These are phyloP conservation scores for Penicillium fuscoglaucum DNA, from an alignment of 2,329 filamentous ascomycete genomes.

Conservation along the genomic window DNA sequence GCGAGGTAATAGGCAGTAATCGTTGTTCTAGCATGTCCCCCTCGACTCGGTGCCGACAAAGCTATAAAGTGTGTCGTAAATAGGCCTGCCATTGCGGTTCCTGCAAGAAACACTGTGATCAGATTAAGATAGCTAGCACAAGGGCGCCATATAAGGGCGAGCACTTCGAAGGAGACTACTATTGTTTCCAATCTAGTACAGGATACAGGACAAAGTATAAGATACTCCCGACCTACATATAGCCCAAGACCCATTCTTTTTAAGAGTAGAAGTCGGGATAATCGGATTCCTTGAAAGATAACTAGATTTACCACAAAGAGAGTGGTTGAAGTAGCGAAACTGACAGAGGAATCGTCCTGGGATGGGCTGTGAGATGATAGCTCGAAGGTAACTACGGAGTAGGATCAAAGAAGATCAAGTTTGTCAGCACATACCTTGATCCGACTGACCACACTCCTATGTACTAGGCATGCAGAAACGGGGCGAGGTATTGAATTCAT, in stretches of 20 bases:
- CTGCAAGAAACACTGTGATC: not conserved
- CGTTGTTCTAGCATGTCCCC: not conserved
- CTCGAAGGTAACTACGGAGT: not conserved
- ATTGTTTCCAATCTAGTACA: too few species aligned
- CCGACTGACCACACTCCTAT: not conserved
- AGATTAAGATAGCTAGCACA: too few species aligned
- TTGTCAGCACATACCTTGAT: not conserved
- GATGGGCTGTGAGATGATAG: not conserved
- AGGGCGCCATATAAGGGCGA: too few species aligned
- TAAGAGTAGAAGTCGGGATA: too few species aligned
- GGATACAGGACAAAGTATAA: too few species aligned
- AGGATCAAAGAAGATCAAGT: not conserved
- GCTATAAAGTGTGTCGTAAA: not conserved
- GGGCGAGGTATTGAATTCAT: not conserved
- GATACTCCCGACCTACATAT: too few species aligned
- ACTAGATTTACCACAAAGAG: too few species aligned
- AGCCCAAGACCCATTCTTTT: too few species aligned
- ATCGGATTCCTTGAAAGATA: too few species aligned
- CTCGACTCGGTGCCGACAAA: not conserved
- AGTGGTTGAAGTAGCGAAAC: too few species aligned
- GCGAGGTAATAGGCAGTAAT: not conserved
- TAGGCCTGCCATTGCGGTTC: not conserved
- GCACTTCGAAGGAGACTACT: too few species aligned
- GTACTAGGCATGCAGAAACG: not conserved
- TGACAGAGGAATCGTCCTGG: too few species aligned